These are phyloP conservation scores for Coriolopsis trogii DNA, from an alignment of 1,284 basidiomycete species.

Conservation along the genomic window DNA sequence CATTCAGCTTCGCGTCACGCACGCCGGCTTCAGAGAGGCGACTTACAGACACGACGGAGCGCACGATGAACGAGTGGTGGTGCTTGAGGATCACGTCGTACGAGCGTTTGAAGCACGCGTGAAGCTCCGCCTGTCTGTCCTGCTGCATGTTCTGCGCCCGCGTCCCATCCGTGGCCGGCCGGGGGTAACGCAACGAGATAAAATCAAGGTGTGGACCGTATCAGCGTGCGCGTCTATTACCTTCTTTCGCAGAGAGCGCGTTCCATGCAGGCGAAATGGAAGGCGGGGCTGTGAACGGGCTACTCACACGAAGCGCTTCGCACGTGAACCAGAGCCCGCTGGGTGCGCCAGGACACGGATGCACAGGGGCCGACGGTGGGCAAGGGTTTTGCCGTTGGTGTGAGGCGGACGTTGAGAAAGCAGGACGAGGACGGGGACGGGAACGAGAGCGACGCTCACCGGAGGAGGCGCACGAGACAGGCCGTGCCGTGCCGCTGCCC, in stretches of 20 bases:
- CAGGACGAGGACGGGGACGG: slow-evolving; percentile 37
- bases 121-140: slow-evolving; percentile 74
- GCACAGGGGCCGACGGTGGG: slow-evolving; percentile 33
- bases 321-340: slow-evolving; percentile 87
- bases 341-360: slow-evolving; percentile 41
- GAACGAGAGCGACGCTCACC: slow-evolving; percentile 50
- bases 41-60: slow-evolving; percentile 83
- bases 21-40: neutral
- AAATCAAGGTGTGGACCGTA: slow-evolving; percentile 4
- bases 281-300: neutral
- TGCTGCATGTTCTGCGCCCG: slow-evolving; percentile 56
- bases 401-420: slow-evolving; percentile 31
- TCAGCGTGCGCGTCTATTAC: slow-evolving; percentile 7
- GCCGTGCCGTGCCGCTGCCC: slow-evolving; percentile 53
- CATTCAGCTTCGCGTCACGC: neutral
- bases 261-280: slow-evolving; percentile 10
- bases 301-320: slow-evolving; percentile 63
- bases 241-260: slow-evolving; percentile 8
- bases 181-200: no score
- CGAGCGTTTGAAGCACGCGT: slow-evolving; percentile 83
- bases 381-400: slow-evolving; percentile 21
- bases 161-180: neutral
- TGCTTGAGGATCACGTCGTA: slow-evolving; percentile 86
- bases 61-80: slow-evolving; percentile 85
- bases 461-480: slow-evolving; percentile 80